phyloP scores from a whole-genome alignment of 2,329 filamentous ascomycete species.

The Trichoderma cornu-damae region DNA sequence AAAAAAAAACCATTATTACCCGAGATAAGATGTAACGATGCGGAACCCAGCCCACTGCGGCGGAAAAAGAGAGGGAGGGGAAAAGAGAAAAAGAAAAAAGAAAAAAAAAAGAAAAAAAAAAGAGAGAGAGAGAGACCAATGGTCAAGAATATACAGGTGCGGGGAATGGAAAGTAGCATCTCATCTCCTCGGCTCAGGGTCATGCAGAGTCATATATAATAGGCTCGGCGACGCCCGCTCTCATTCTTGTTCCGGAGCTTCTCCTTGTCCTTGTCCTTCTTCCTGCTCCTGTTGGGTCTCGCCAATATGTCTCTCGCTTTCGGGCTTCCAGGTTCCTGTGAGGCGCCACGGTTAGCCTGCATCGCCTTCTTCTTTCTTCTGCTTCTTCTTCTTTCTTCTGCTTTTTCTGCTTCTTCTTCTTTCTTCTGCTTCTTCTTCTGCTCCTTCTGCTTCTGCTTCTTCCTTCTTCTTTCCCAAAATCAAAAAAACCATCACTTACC shows the following conservation, averaged over 20 bases:
- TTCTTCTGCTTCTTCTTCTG: no score
- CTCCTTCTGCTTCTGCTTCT: no score
- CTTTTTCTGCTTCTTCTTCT: no score
- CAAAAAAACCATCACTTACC: constrained; percentile 53
- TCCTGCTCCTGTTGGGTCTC: constrained; percentile 30
- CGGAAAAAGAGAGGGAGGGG: neutral
- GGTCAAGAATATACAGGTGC: constrained; percentile 6
- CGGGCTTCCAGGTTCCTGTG: constrained; percentile 70
- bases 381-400: no score
- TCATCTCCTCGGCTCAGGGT: neutral
- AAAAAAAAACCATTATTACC: constrained; percentile 4
- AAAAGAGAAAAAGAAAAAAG: neutral
- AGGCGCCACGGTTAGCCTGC: neutral
- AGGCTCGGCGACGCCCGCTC: no score
- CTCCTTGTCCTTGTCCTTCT: neutral
- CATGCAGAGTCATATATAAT: constrained; percentile 11
- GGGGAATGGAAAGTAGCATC: neutral
- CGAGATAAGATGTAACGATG: constrained; percentile 4
- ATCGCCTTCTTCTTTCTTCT: no score
- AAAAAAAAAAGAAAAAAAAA: neutral
- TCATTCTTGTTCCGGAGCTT: neutral
- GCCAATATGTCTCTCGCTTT: constrained; percentile 65
- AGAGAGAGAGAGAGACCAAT: neutral
- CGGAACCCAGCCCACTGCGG: constrained; percentile 8
- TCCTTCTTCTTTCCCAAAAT: no score